Percentiles rank a stretch among this genome's conserved stretches.
Evolutionary conservation across 192 early-diverging fungal species (phyloP).

Genomic region (Paraglomus brasilianum): DNA sequence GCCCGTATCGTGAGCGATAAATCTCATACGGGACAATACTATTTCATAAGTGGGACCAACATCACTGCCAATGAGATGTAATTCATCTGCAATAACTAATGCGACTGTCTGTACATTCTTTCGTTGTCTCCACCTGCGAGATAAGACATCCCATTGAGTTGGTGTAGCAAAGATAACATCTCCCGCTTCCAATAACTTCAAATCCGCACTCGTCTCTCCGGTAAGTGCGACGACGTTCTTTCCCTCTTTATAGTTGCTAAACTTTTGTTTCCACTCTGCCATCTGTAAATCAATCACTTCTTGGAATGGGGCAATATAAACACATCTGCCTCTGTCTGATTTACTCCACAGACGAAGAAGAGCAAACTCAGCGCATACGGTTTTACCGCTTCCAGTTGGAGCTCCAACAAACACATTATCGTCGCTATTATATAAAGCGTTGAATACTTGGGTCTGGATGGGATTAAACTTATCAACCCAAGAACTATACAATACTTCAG

Average conservation of each 20-base stretch:
- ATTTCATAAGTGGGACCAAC: constrained; percentile 91
- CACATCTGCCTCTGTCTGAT: constrained; percentile 61
- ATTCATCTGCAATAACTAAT: constrained; percentile 89
- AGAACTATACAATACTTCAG: constrained; percentile 64
- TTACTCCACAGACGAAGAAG: constrained; percentile 82
- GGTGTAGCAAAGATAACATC: constrained; percentile 92
- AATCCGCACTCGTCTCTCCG: constrained; percentile 86
- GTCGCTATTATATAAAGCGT: constrained; percentile 83
- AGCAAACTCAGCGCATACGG: constrained; percentile 93
- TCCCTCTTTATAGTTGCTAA: constrained; percentile 78
- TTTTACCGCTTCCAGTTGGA: constrained; percentile 93
- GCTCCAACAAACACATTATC: constrained; percentile 92
- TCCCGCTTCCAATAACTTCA: constrained; percentile 87
- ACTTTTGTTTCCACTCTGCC: constrained; percentile 80
- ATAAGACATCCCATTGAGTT: constrained; percentile 91
- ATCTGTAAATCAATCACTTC: constrained; percentile 76
- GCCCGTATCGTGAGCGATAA: constrained; percentile 72
- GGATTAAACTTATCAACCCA: constrained; percentile 80
- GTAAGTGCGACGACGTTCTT: constrained; percentile 87
- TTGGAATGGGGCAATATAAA: constrained; percentile 91
- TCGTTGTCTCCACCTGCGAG: constrained; percentile 92
- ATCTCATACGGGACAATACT: constrained; percentile 91
- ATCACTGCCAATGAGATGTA: constrained; percentile 92
- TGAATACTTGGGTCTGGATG: constrained; percentile 95
- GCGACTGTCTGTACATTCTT: constrained; percentile 89